Evolutionary conservation across 495 filamentous ascomycete genomes (phyloP), one percentile per base, ranked within the genome.

Genomic region (Hypoxylon intermedium): DNA sequence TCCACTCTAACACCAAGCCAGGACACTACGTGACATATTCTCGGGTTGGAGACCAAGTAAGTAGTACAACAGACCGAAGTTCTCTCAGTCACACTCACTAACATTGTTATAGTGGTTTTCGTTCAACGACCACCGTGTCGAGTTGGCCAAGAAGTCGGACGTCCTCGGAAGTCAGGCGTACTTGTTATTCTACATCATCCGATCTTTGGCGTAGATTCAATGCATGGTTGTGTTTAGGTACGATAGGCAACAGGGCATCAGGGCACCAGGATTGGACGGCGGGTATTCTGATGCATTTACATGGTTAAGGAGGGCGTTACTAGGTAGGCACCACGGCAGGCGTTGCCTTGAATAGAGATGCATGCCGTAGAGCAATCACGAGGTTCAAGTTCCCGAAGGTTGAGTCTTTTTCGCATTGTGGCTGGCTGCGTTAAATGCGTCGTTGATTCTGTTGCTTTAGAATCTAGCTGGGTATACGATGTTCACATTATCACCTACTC

Each of bases 101-200:
- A 54, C 6, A 13, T 42, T 0, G 3, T 40, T 41, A 15, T 53
- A 93, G 84, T 97, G 93, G 93, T 92, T 93, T 69, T 80, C 85
- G 23, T 96, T 96, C 77, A 92, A 97, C 62, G 93, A 97, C 72
- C 91, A 91, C 68, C 89, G 89, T 68, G 92, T 97, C 38, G 91
- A 90, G 42, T 63, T 90, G 44, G 91, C 89, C 16, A 80, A 79
- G 13, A 89, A 92, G 63, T 83, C 85, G 5, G 87, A 96, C 47
- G 93, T 96, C 6, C 80, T 97, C 19, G 82, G 79, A 20, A 89
- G 88, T 34, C 81, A 93, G 65, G 92, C 93, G 9, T 97, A 96
- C 72, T 75, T 97, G 34, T 74, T 97, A 33, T 93, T 96, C 72
- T 97, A 97, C 63, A 87, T 88, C 42, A 84, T 91, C 36, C 81